phyloP scores from a whole-genome alignment of 2,329 filamentous ascomycete genomes.

The Stachybotrys chartarum region DNA sequence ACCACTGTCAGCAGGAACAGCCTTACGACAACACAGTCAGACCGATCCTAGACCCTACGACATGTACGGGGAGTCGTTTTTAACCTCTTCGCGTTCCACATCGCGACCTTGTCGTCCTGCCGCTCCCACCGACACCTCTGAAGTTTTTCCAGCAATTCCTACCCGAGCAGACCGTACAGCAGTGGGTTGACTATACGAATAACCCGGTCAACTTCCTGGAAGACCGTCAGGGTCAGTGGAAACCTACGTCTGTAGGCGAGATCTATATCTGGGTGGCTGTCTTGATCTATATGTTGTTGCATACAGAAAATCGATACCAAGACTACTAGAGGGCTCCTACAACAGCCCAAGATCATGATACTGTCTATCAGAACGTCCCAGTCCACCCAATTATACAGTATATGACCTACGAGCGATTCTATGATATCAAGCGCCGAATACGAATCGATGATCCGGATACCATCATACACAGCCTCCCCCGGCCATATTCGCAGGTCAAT shows the following conservation, averaged over 20 bases:
- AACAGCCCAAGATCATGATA: conserved; percentile 10
- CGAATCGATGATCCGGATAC: neutral
- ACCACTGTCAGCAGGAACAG: too few species aligned
- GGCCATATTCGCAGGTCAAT: neutral
- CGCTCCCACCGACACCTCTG: conserved; percentile 1
- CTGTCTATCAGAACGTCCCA: neutral
- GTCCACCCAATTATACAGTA: neutral
- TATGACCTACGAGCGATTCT: neutral
- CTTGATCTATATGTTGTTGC: conserved; percentile 6
- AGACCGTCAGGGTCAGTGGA: neutral
- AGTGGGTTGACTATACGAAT: conserved; percentile 3
- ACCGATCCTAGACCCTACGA: neutral
- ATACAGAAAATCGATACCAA: conserved; percentile 5
- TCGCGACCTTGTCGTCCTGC: neutral
- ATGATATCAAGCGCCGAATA: neutral
- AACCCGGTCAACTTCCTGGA: neutral
- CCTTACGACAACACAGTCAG: neutral
- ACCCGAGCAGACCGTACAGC: conserved; percentile 4
- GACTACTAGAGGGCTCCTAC: conserved; percentile 5
- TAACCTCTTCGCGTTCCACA: neutral
- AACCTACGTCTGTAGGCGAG: conserved; percentile 2
- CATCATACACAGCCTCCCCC: neutral
- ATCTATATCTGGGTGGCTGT: conserved; percentile 6
- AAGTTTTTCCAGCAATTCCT: conserved; percentile 4
- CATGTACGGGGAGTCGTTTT: neutral